Percentiles rank a stretch among this genome's conserved stretches.
Evolutionary conservation across 2,329 filamentous ascomycete species (phyloP).

Genomic region (Arthrinium phaeospermum): DNA sequence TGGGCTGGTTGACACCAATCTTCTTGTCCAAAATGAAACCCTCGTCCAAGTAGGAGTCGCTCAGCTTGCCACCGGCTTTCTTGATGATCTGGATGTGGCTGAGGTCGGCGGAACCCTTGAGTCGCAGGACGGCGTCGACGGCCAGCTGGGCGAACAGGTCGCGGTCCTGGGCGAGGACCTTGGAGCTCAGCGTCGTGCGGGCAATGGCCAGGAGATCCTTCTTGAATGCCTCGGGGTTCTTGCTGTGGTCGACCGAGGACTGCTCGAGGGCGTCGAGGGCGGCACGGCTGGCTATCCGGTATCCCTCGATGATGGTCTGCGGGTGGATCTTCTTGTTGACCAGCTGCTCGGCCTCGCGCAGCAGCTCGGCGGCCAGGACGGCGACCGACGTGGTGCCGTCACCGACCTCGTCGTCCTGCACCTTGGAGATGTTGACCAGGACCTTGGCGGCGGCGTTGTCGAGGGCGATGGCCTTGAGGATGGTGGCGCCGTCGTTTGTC

Average conservation of each 20-base stretch:
- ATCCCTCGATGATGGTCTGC: conserved; percentile 98
- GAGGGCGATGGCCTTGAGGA: conserved; percentile 96
- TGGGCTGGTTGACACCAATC: conserved; percentile 98
- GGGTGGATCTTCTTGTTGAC: conserved; percentile 99
- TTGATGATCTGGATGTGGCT: conserved; percentile 99
- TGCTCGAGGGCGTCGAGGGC: conserved; percentile 84
- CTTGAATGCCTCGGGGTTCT: conserved; percentile 81
- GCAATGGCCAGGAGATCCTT: conserved; percentile 91
- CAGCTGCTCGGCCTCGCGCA: conserved; percentile 95
- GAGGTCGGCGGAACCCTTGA: conserved; percentile 89
- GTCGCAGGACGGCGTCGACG: conserved; percentile 86
- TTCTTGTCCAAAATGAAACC: conserved; percentile 99
- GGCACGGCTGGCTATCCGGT: conserved; percentile 92
- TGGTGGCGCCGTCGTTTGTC: conserved; percentile 98
- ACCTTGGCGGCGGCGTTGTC: conserved; percentile 99
- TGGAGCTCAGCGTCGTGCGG: conserved; percentile 93
- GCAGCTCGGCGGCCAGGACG: conserved; percentile 90
- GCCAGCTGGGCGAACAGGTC: conserved; percentile 90
- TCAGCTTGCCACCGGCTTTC: conserved; percentile 97
- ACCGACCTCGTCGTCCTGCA: conserved; percentile 98
- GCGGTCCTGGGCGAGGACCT: conserved; percentile 92
- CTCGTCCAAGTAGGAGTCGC: conserved; percentile 96
- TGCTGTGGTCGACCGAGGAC: conserved; percentile 88
- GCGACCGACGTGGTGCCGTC: conserved; percentile 98
- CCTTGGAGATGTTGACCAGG: conserved; percentile 98